These are phyloP conservation scores for Brassica nigra DNA, from an alignment of 345 rosid genomes.

Conservation along the genomic window DNA sequence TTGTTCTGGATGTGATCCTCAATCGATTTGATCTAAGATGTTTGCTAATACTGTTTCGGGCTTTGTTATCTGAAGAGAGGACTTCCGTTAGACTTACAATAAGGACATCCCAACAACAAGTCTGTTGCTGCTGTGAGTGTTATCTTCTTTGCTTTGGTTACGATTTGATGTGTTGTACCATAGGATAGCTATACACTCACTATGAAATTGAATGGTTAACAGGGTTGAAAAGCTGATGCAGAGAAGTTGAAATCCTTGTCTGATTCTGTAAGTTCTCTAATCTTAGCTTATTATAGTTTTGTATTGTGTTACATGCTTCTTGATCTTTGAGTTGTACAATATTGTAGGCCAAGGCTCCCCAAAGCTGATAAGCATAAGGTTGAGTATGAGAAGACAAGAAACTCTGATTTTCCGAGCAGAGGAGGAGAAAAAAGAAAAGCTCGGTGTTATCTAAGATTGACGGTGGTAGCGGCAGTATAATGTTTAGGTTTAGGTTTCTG, in stretches of 20 bases:
- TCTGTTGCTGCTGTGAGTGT: background rate
- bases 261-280: too few relatives aligned
- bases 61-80: background rate
- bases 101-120: background rate
- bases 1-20: too few relatives aligned
- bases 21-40: too few relatives aligned
- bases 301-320: background rate
- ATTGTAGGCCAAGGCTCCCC: background rate
- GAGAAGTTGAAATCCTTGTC: too few relatives aligned
- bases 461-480: background rate
- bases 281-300: too few relatives aligned
- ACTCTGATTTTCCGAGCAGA: background rate
- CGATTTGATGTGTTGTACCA: background rate
- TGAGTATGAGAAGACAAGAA: background rate
- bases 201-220: too few relatives aligned
- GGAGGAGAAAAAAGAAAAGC: background rate
- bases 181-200: too few relatives aligned
- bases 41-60: background rate
- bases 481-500: background rate
- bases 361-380: too few relatives aligned
- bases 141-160: background rate
- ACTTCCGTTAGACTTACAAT: background rate
- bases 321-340: background rate
- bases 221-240: too few relatives aligned
- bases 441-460: background rate